These are phyloP conservation scores for Licmophora abbreviata DNA, from an alignment of 108 stramenopile species.

Conservation along the genomic window DNA sequence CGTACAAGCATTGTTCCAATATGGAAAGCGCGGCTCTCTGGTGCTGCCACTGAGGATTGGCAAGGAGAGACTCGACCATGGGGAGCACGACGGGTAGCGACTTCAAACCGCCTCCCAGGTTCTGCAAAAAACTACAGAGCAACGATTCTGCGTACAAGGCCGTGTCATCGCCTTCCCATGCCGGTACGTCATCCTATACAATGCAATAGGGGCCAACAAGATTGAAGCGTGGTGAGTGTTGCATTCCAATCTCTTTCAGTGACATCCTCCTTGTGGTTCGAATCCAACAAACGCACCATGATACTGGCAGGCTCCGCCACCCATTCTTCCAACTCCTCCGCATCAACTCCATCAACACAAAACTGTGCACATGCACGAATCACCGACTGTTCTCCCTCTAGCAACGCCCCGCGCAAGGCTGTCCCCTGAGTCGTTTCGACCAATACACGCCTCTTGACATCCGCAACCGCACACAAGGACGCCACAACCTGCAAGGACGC, in stretches of 20 bases:
- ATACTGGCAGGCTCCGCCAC: slow-evolving; percentile 30
- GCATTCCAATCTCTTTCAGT: too few relatives aligned
- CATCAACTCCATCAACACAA: slow-evolving; percentile 19
- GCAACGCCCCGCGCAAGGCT: neutral
- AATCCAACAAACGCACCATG: too few relatives aligned
- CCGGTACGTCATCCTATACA: slow-evolving; percentile 30
- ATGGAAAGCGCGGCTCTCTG: slow-evolving; percentile 47
- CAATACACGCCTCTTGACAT: slow-evolving; percentile 31
- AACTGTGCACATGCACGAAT: slow-evolving; percentile 22
- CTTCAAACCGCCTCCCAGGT: slow-evolving; percentile 29
- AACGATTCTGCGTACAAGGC: slow-evolving; percentile 42
- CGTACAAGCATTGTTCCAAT: slow-evolving; percentile 39
- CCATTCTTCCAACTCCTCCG: slow-evolving; percentile 48
- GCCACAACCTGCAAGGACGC: slow-evolving; percentile 44
- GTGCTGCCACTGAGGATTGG: slow-evolving; percentile 18
- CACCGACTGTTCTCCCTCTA: slow-evolving; percentile 5
- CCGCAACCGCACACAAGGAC: slow-evolving; percentile 33
- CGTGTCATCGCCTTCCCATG: slow-evolving; percentile 43
- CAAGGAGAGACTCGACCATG: slow-evolving; percentile 32
- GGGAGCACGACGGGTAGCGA: slow-evolving; percentile 40
- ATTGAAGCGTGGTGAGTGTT: too few relatives aligned
- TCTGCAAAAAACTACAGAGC: slow-evolving; percentile 40
- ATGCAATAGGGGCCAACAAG: too few relatives aligned
- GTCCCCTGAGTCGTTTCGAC: slow-evolving; percentile 12
- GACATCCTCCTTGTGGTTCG: too few relatives aligned